Percentiles rank a stretch among this genome's conserved stretches.
These are phyloP conservation scores for Pichia gijzeniarum DNA, from an alignment of 805 yeast genomes.

Conservation along the genomic window DNA sequence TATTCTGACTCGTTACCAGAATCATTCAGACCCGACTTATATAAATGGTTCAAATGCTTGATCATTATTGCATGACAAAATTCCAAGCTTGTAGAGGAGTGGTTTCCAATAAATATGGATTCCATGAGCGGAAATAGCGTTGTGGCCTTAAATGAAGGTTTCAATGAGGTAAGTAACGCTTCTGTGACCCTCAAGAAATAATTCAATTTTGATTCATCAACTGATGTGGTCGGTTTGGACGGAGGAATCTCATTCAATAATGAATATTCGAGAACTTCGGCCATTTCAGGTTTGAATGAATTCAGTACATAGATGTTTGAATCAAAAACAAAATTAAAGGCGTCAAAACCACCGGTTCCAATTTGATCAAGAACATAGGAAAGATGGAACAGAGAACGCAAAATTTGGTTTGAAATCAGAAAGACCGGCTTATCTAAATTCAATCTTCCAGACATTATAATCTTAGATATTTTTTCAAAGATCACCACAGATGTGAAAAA, in stretches of 20 bases:
- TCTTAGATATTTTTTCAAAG: constrained; percentile 38
- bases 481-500: constrained; percentile 45
- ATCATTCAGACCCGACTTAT: constrained; percentile 5
- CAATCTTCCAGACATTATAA: constrained; percentile 26
- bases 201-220: constrained; percentile 35
- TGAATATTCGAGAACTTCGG: constrained; percentile 20
- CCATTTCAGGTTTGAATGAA: constrained; percentile 24
- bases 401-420: constrained; percentile 17
- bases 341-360: constrained; percentile 60
- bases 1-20: background rate
- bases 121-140: constrained; percentile 23
- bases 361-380: constrained; percentile 45
- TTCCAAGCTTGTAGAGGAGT: constrained; percentile 37
- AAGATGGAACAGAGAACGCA: constrained; percentile 35
- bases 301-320: constrained; percentile 21
- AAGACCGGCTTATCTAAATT: background rate
- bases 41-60: constrained; percentile 22
- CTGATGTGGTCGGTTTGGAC: constrained; percentile 25
- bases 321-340: constrained; percentile 53
- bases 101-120: constrained; percentile 17
- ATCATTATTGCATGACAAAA: constrained; percentile 58
- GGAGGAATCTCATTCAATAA: constrained; percentile 14
- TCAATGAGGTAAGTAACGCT: constrained; percentile 31
- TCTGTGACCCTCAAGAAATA: constrained; percentile 45
- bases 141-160: constrained; percentile 29